Evolutionary conservation across 805 yeast genomes (phyloP), one percentile per base, ranked within the genome.

Genomic region (Candida endomychidarum): DNA sequence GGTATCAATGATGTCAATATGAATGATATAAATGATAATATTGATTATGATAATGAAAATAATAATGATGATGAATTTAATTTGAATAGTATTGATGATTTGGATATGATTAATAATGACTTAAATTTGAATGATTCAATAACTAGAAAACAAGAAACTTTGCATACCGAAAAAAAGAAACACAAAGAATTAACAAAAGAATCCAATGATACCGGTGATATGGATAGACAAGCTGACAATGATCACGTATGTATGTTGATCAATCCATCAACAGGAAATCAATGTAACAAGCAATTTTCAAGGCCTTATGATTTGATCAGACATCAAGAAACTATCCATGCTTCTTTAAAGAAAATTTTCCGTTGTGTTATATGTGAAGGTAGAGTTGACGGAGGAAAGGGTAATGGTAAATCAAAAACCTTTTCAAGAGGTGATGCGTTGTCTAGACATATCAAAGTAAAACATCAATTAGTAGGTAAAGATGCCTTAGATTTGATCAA

Each of bases 231-330:
- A 14, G 53, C 50, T 18, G 61, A 63, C 41, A 66, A 69, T 1
- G 68, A 65, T 43, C 83, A 83, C 49, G 72, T 77, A 46, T 83
- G 90, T 57, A 68, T 65, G 40, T 66, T 81, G 59, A 60, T 73
- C 8, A 80, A 80, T 51, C 83, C 86, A 4, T 57, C 75, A 19
- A 78, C 86, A 0, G 81, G 84, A 12, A 57, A 68, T 46, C 77
- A 78, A 17, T 87, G 96, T 62, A 65, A 74, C 50, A 86, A 86
- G 63, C 80, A 81, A 54, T 91, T 91, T 57, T 88, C 97, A 12
- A 78, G 99, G 56, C 74, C 75, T 12, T 69, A 69, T 44, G 75
- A 69, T 51, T 58, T 69, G 48, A 65, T 69, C 15, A 61, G 75
- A 43, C 75, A 69, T 50, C 74, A 69, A 52, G 73, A 69, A 46